Evolutionary conservation across 192 early-diverging fungal genomes (phyloP), one percentile per base, ranked within the genome.

Genomic region (Entomortierella parvispora): DNA sequence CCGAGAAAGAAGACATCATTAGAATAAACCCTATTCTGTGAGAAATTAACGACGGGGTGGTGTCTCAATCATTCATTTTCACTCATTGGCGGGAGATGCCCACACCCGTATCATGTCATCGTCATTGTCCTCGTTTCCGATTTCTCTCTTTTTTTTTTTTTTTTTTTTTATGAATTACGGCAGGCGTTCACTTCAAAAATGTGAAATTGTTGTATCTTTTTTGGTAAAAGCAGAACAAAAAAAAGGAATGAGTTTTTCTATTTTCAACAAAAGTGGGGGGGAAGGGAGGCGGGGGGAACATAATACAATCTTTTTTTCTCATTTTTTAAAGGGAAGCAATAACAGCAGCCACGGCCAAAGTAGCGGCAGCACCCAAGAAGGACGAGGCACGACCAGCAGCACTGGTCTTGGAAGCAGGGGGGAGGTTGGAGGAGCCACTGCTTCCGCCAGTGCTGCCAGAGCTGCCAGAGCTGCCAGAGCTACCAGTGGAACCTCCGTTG

Each of bases 351-450:
- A 58, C 0, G 12, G 65, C 65, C 18, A 58, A 29, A 18, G 65
- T 54, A 49, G 65, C 65, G 40, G 45, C 32, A 15, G 65, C 53
- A 7, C 65, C 65, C 6, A 67, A 22, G 23, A 58, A 58, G 40
- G 48, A 23, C n/a, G 33, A 50, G 32, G 18, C 5, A 43, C 62
- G 50, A 26, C 20, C 42, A 22, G 31, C 50, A 52, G 49, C 42
- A 45, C 45, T 48, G 51, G 17, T n/a, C 47, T 49, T 63, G 61
- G 14, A 26, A 18, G 29, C 22, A 33, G 5, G 3, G 49, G 3
- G 7, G 15, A 14, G 0, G 10, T 25, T 1, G 31, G 44, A 15
- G 45, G 45, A 49, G 31, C 28, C 2, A 12, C 7, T 10, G 20
- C 10, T 43, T 17, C 34, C 25, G 32, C 62, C 50, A 32, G 45